These are phyloP conservation scores for Drechslerella stenobrocha DNA, from an alignment of 2,329 filamentous ascomycete species.

Conservation along the genomic window DNA sequence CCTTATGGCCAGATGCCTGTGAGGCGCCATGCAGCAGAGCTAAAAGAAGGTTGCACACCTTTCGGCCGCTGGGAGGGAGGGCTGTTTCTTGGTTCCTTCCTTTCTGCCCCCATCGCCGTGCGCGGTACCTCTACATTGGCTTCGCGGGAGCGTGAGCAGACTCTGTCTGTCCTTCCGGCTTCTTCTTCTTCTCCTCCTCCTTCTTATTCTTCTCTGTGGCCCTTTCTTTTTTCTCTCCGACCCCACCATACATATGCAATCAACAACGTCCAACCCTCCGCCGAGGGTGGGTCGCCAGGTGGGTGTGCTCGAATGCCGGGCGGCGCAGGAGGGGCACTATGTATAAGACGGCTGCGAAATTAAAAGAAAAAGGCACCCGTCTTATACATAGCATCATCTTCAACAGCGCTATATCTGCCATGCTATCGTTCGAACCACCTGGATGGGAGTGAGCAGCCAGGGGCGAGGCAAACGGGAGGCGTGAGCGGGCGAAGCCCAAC, in stretches of 20 bases:
- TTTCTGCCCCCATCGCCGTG: background rate
- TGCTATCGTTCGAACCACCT: slow-evolving; percentile 11
- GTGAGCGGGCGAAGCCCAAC: slow-evolving; percentile 45
- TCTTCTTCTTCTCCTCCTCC: background rate
- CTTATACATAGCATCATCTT: background rate
- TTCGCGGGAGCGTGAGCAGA: background rate
- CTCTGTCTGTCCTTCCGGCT: background rate
- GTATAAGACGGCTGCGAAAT: slow-evolving; percentile 1
- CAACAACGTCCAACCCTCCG: slow-evolving; percentile 45
- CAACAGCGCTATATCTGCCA: slow-evolving; percentile 6
- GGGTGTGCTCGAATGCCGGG: slow-evolving; percentile 41
- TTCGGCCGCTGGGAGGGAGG: slow-evolving; percentile 28
- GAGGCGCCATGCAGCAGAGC: slow-evolving; percentile 32
- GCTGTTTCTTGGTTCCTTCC: slow-evolving; percentile 43
- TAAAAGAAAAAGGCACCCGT: background rate
- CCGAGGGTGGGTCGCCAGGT: slow-evolving; percentile 18
- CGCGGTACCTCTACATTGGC: background rate
- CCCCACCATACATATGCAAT: slow-evolving; percentile 49
- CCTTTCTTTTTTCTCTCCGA: slow-evolving; percentile 46
- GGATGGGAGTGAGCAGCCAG: background rate
- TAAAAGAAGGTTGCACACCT: slow-evolving; percentile 47
- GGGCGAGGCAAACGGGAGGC: slow-evolving; percentile 27
- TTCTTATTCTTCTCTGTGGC: slow-evolving; percentile 30
- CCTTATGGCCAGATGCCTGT: slow-evolving; percentile 47
- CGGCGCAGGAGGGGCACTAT: slow-evolving; percentile 31